Base-by-base conservation (phyloP, 108 stramenopile genomes). In the Craspedostauros australis region DNA sequence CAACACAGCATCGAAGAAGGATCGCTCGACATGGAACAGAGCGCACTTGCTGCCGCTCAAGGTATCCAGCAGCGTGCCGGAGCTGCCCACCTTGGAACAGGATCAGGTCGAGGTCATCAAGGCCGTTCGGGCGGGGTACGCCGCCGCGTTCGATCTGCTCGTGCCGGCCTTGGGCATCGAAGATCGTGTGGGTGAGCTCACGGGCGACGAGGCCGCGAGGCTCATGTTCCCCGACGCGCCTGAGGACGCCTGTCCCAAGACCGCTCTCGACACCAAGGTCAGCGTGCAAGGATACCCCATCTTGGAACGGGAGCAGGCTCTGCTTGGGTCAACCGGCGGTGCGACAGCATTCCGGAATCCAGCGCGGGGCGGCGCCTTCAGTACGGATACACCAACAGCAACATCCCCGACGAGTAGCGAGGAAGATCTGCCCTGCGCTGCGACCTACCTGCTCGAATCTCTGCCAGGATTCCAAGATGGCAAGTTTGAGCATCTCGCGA, bases 21-120 rank as follows among this genome's bases (percentile, higher is more conserved):
- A n/a, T n/a, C n/a, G n/a, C n/a, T n/a, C n/a, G n/a, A n/a, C n/a
- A n/a, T 89, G 88, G 88, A 68, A 65, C 19, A 41, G 54, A 21
- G 87, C 82, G 7, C 75, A 88, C 63, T 64, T 88, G 19, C 64
- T 88, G 5, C 82, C 86, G 0, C 49, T 88, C 8, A 65, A 72
- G 28, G 77, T 84, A 11, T 72, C 86, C 30, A 51, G 59, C 18
- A 77, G 76, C 32, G 59, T 65, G 20, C 62, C 77, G 34, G 82
- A 84, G 50, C 56, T 88, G 23, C 30, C 60, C 7, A 57, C 75
- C 0, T 42, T 84, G 24, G 75, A 73, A 38, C 79, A 84, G 49
- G 72, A 76, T 37, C 75, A 77, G 45, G 70, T 75, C 20, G 70
- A 65, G 1, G 79, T 88, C n/a, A 48, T 84, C 23, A 60, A 76